Base-by-base conservation (phyloP, 257 asterid genomes). In the Galeopsis tetrahit region DNA sequence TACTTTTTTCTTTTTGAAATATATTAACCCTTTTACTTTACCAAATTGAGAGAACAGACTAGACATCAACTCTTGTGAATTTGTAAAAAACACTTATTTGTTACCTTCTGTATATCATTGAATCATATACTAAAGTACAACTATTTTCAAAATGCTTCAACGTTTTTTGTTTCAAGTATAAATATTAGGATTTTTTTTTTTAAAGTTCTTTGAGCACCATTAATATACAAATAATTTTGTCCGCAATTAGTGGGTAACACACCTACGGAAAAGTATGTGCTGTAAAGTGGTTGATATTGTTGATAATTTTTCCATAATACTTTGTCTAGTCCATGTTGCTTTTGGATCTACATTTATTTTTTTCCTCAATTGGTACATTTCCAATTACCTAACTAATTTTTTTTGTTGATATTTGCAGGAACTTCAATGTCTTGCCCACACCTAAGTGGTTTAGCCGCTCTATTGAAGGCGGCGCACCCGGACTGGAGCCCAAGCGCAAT, bases 351-450 rank as follows among this genome's bases (percentile, higher is more conserved):
- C 32, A 49, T 14, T 69, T 21, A 21, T 21, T 21, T 21, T 21
- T 21, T 0, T 21, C 28, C 28, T 0, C 28, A 21, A 56, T 63
- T 9, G 36, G 9, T 42, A 31, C 48, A 13, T 59, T 56, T 53
- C 21, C 32, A 14, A 33, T 73, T 33, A 52, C 58, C 71, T 14
- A 14, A 35, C 2, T 53, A 21, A 48, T 55, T 35, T 35, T 0
- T 44, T 52, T 63, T 15, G 32, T 40, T 17, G n/a, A 52, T 36
- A 40, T 61, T 33, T 60, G 6, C 61, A 84, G 89, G 92, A 6
- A 87, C 92, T 28, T 87, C 92, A 48, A 86, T 86, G 92, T 86
- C 92, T 28, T 84, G 89, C 74, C 92, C 92, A 2, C 92, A 86
- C 72, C 79, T 86, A 3, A 84, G 87, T 43, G 92, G 92, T 7